These are phyloP conservation scores for Thalassia testudinum DNA, from an alignment of 116 monocot species.

Conservation along the genomic window DNA sequence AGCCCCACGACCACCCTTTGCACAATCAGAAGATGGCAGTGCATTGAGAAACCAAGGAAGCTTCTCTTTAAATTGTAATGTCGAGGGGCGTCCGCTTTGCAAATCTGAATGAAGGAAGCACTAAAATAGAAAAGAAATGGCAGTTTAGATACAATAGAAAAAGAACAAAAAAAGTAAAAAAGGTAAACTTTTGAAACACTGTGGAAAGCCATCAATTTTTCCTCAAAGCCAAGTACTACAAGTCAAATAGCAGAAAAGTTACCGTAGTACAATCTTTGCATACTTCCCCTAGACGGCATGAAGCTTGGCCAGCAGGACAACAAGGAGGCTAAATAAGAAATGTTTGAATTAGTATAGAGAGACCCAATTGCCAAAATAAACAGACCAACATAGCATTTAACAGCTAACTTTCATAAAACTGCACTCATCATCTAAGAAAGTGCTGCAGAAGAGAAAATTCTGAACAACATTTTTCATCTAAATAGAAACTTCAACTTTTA, in stretches of 20 bases:
- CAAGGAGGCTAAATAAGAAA: constrained; percentile 83
- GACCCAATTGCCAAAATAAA: too few relatives aligned
- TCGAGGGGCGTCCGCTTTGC: constrained; percentile 75
- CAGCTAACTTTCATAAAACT: too few relatives aligned
- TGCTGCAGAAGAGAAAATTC: too few relatives aligned
- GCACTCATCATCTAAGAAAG: too few relatives aligned
- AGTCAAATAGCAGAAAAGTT: constrained; percentile 4
- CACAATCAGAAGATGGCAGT: constrained; percentile 85
- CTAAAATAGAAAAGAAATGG: constrained; percentile 15
- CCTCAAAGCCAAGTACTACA: too few relatives aligned
- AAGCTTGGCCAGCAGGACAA: constrained; percentile 34
- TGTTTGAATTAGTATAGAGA: too few relatives aligned
- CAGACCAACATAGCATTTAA: too few relatives aligned
- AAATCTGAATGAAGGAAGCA: constrained; percentile 79
- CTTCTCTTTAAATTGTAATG: constrained; percentile 73
- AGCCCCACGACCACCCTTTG: constrained; percentile 94
- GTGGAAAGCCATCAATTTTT: background rate
- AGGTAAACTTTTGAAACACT: background rate
- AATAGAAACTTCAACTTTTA: too few relatives aligned
- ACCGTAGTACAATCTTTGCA: constrained; percentile 98
- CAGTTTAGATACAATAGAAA: background rate
- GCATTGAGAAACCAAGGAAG: constrained; percentile 99
- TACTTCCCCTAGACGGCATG: constrained; percentile 30
- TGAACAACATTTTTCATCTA: too few relatives aligned
- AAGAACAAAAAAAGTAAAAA: background rate